A percentile compares a stretch with the other conserved stretches of the same genome.
phyloP scores from a whole-genome alignment of 495 filamentous ascomycete species.

The Penicillium lividum region DNA sequence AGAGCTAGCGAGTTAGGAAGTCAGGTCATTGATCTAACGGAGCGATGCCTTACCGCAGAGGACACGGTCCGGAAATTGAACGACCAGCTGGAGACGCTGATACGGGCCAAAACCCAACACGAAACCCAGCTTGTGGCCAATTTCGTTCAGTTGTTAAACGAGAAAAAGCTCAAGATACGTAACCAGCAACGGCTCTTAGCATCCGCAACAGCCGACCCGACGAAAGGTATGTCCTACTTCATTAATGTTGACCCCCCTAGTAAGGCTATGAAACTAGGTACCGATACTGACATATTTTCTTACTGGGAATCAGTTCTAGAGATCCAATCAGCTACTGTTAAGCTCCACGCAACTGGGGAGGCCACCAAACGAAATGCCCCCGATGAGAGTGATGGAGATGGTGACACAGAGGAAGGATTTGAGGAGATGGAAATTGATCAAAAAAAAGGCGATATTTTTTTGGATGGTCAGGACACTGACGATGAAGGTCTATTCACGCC shows the following conservation, averaged over 20 bases:
- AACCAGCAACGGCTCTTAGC: constrained; percentile 73
- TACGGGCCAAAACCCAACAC: constrained; percentile 63
- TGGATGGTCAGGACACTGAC: constrained; percentile 39
- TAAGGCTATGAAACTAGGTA: not conserved
- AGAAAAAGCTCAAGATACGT: constrained; percentile 89
- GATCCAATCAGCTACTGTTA: constrained; percentile 24
- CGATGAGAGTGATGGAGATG: constrained; percentile 32
- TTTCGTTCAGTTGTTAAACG: constrained; percentile 72
- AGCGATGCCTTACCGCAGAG: constrained; percentile 45
- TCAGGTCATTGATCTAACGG: constrained; percentile 49
- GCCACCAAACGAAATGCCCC: constrained; percentile 47
- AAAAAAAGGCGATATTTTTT: constrained; percentile 19
- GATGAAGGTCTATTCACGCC: constrained; percentile 40
- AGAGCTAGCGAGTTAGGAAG: constrained; percentile 42
- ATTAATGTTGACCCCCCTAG: not conserved
- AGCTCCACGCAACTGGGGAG: constrained; percentile 17
- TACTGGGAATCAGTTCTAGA: constrained; percentile 24
- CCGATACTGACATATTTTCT: not conserved
- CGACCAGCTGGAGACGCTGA: constrained; percentile 62
- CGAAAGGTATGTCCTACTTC: constrained; percentile 33
- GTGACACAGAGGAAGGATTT: constrained; percentile 52
- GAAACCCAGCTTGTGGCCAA: constrained; percentile 72
- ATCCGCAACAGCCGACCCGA: constrained; percentile 56
- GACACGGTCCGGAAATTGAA: constrained; percentile 52
- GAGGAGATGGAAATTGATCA: constrained; percentile 63